These are phyloP conservation scores for Sporothrix inflata DNA, from an alignment of 2,329 filamentous ascomycete genomes.

Conservation along the genomic window DNA sequence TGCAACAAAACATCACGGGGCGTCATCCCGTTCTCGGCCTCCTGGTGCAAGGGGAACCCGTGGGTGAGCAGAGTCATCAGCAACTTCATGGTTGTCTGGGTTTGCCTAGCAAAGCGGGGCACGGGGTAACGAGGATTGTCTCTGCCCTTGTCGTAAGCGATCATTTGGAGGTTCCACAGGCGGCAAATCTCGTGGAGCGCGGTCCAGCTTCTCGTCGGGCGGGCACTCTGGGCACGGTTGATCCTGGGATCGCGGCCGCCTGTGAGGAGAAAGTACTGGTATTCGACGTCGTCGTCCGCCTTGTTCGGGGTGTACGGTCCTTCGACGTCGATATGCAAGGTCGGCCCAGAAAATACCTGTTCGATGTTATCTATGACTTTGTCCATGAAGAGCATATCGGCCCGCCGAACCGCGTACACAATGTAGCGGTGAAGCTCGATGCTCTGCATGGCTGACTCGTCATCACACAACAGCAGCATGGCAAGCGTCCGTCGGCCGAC, in stretches of 20 bases:
- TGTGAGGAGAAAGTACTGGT: background rate
- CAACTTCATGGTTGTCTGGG: background rate
- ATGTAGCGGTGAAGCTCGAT: background rate
- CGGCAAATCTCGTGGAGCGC: slow-evolving; percentile 25
- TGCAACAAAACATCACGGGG: background rate
- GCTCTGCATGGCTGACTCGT: background rate
- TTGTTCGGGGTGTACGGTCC: background rate
- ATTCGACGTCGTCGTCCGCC: background rate
- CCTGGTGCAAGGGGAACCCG: background rate
- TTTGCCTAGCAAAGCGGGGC: background rate
- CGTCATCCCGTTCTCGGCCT: background rate
- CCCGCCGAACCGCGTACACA: slow-evolving; percentile 2
- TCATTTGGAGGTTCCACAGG: slow-evolving; percentile 15
- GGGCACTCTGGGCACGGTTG: background rate
- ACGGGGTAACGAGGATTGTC: background rate
- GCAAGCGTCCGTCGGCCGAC: slow-evolving; percentile 10
- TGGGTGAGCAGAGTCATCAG: background rate
- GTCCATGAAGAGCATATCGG: background rate
- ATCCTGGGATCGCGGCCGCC: background rate
- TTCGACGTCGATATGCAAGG: background rate
- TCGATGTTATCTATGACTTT: slow-evolving; percentile 3
- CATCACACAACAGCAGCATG: background rate
- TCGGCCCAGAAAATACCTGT: background rate
- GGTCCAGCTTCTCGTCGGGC: background rate
- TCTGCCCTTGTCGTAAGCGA: background rate